Percentiles rank a stretch among this genome's conserved stretches.
phyloP scores from a whole-genome alignment of 2,329 filamentous ascomycete species.

The Diaporthe sp. region DNA sequence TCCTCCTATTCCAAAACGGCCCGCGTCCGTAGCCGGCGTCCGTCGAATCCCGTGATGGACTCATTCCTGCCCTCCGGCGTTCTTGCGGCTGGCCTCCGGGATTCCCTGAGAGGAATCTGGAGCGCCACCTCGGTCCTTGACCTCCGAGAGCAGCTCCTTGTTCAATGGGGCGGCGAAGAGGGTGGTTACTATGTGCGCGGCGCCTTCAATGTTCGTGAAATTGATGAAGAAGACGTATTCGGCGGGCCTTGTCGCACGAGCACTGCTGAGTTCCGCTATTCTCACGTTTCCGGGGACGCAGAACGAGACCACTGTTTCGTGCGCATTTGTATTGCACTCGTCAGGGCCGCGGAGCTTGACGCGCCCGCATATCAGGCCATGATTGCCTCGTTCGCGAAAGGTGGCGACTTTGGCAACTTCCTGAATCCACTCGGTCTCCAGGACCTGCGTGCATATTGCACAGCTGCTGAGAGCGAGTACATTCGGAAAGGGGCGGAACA shows the following conservation, averaged over 20 bases:
- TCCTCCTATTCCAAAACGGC: not conserved
- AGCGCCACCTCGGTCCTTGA: not conserved
- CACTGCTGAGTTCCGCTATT: slow-evolving; percentile 1
- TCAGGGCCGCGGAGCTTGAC: not conserved
- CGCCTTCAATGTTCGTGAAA: not conserved
- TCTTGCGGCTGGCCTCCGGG: not conserved
- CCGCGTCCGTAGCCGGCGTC: too few species aligned
- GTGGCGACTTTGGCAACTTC: slow-evolving; percentile 1
- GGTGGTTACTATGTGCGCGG: not conserved
- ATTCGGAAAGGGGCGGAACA: not conserved
- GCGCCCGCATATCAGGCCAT: not conserved
- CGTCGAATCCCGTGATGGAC: not conserved
- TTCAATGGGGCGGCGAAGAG: not conserved
- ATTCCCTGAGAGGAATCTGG: not conserved
- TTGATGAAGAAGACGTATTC: not conserved
- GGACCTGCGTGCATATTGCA: not conserved
- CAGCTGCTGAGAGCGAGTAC: not conserved
- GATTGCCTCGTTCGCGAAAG: not conserved
- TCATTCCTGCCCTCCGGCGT: not conserved
- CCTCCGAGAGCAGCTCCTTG: not conserved
- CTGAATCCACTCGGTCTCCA: not conserved
- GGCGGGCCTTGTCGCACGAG: not conserved
- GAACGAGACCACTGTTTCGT: slow-evolving; percentile 2
- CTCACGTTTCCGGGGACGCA: not conserved
- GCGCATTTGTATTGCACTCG: not conserved